phyloP scores from a whole-genome alignment of 129 eudicot species.

The Oenanthe sinensis region DNA sequence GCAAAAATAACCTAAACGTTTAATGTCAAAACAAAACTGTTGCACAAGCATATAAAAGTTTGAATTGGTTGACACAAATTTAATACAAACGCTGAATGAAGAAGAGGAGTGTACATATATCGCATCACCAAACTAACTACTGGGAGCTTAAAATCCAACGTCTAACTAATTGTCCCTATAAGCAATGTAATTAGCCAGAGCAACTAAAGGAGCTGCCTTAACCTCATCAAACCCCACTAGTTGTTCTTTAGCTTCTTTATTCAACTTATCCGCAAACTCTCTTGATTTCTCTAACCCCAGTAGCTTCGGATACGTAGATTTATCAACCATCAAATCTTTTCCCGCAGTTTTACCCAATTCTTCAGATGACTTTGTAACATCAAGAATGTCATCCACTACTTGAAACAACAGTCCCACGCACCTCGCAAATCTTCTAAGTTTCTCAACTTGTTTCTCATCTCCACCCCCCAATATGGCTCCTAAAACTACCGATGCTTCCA shows the following conservation, averaged over 20 bases:
- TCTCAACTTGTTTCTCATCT: neutral
- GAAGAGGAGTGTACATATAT: neutral
- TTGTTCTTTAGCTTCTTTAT: neutral
- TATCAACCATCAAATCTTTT: slow-evolving; percentile 6
- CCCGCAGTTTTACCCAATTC: neutral
- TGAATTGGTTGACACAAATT: neutral
- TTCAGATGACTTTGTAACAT: slow-evolving; percentile 1
- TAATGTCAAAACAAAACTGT: too few species aligned
- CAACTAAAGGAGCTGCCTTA: slow-evolving; percentile 9
- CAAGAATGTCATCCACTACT: slow-evolving; percentile 4
- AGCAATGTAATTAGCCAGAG: slow-evolving; percentile 9
- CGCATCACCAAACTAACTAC: neutral
- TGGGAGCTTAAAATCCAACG: neutral
- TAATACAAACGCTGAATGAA: neutral
- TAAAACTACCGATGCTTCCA: neutral
- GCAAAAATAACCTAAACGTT: too few species aligned
- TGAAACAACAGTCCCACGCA: slow-evolving; percentile 8
- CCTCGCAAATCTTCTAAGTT: neutral
- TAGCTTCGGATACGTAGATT: slow-evolving; percentile 1
- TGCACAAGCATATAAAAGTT: neutral
- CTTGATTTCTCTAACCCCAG: neutral
- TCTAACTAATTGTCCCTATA: neutral
- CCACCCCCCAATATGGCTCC: neutral
- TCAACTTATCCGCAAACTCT: slow-evolving; percentile 5
- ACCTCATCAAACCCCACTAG: neutral